A percentile compares a stretch with the other conserved stretches of the same genome.
Evolutionary conservation across 805 yeast species (phyloP).

Genomic region (Kluyveromyces aestuarii): DNA sequence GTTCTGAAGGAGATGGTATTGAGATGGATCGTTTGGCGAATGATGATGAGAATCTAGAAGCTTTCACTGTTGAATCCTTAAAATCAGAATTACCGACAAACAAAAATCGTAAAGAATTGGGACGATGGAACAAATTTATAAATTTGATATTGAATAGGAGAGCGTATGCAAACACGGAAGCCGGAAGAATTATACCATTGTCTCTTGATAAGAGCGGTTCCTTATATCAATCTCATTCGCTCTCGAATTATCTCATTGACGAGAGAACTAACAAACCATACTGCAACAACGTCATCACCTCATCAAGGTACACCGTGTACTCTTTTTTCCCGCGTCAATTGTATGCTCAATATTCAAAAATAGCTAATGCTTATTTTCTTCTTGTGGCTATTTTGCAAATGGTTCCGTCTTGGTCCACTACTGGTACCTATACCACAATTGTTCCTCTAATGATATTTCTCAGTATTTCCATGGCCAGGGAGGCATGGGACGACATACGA

Average conservation of each 20-base stretch:
- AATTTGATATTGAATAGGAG: slow-evolving; percentile 36
- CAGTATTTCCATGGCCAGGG: slow-evolving; percentile 81
- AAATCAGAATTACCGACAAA: not conserved
- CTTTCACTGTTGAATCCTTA: not conserved
- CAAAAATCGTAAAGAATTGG: not conserved
- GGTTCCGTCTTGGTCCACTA: slow-evolving; percentile 96
- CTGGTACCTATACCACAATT: slow-evolving; percentile 92
- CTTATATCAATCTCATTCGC: slow-evolving; percentile 12
- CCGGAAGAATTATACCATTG: slow-evolving; percentile 74
- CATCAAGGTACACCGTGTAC: slow-evolving; percentile 75
- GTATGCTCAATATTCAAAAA: slow-evolving; percentile 81
- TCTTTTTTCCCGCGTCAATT: slow-evolving; percentile 84
- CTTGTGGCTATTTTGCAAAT: slow-evolving; percentile 85
- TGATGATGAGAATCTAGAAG: slow-evolving; percentile 10
- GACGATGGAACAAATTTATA: slow-evolving; percentile 4
- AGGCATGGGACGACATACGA: slow-evolving; percentile 87
- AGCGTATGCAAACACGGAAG: slow-evolving; percentile 42
- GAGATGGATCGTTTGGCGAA: slow-evolving; percentile 3
- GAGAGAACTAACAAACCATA: slow-evolving; percentile 56
- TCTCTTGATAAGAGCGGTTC: slow-evolving; percentile 32
- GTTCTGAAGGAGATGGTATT: not conserved
- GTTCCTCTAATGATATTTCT: slow-evolving; percentile 81
- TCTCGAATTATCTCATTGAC: slow-evolving; percentile 41
- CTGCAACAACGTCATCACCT: slow-evolving; percentile 61
- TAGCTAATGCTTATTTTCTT: slow-evolving; percentile 88